Conservation (phyloP, 2,329 filamentous ascomycete genomes). For the Diaporthe eres region DNA sequence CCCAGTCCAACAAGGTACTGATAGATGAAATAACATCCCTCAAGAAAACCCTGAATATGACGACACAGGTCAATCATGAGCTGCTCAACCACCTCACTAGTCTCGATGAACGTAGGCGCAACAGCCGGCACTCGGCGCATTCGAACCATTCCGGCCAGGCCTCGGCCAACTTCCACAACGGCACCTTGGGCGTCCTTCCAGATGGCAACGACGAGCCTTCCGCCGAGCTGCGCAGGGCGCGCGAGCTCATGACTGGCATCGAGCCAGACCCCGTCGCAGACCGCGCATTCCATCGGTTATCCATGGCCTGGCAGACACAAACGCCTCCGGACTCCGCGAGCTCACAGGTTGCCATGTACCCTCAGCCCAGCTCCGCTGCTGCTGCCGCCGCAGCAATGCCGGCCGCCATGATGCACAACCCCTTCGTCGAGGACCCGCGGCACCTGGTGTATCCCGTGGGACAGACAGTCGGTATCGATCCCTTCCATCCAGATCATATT, state of each 20-base stretch:
- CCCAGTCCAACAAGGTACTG: slow-evolving; percentile 73
- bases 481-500: slow-evolving; percentile 94
- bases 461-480: slow-evolving; percentile 91
- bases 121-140: slow-evolving; percentile 55
- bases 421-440: slow-evolving; percentile 66
- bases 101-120: slow-evolving; percentile 60
- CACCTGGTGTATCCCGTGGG: slow-evolving; percentile 92
- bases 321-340: slow-evolving; percentile 67
- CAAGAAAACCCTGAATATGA: slow-evolving; percentile 72
- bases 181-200: slow-evolving; percentile 55
- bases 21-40: slow-evolving; percentile 73
- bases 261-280: slow-evolving; percentile 67
- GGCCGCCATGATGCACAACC: slow-evolving; percentile 62
- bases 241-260: slow-evolving; percentile 69
- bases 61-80: slow-evolving; percentile 71
- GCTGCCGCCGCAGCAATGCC: slow-evolving; percentile 51
- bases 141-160: slow-evolving; percentile 55
- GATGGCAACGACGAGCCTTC: slow-evolving; percentile 63
- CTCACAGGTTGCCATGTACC: slow-evolving; percentile 66
- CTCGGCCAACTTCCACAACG: slow-evolving; percentile 58
- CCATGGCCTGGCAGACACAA: slow-evolving; percentile 63
- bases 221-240: slow-evolving; percentile 67
- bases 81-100: slow-evolving; percentile 69
- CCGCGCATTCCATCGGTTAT: slow-evolving; percentile 69
- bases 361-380: slow-evolving; percentile 56